phyloP scores from a whole-genome alignment of 192 early-diverging fungal species.

The Irineochytrium annulatum region DNA sequence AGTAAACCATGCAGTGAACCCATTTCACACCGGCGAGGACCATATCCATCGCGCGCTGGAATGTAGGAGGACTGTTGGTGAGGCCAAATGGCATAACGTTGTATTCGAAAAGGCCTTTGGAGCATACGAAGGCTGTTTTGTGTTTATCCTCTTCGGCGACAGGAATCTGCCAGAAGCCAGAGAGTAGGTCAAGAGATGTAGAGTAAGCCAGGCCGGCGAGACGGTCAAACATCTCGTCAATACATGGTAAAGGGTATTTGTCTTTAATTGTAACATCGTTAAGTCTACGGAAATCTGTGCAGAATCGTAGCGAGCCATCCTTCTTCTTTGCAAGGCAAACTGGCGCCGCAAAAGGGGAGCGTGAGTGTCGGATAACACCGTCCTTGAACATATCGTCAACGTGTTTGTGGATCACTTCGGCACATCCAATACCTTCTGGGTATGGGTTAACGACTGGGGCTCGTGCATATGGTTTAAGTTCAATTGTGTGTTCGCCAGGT shows the following conservation, averaged over 20 bases:
- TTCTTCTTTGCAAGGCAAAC: slow-evolving; percentile 43
- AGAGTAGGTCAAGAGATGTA: slow-evolving; percentile 41
- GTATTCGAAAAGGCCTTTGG: slow-evolving; percentile 33
- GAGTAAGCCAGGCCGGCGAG: slow-evolving; percentile 26
- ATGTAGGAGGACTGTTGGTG: slow-evolving; percentile 35
- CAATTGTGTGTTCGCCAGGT: background rate
- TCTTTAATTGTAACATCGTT: slow-evolving; percentile 43
- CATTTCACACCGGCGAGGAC: slow-evolving; percentile 23
- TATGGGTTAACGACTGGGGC: background rate
- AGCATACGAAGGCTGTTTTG: slow-evolving; percentile 21
- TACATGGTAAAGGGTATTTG: slow-evolving; percentile 46
- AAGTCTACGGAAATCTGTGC: slow-evolving; percentile 47
- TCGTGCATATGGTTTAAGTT: background rate
- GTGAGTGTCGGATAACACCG: slow-evolving; percentile 31
- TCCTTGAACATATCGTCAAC: slow-evolving; percentile 22
- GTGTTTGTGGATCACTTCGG: background rate
- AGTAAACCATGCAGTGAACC: slow-evolving; percentile 31
- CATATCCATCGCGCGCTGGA: slow-evolving; percentile 33
- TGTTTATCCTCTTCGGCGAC: slow-evolving; percentile 12
- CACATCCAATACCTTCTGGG: slow-evolving; percentile 7
- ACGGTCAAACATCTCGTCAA: slow-evolving; percentile 38
- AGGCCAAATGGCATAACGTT: slow-evolving; percentile 39
- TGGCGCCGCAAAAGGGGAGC: slow-evolving; percentile 39
- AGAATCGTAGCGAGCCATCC: slow-evolving; percentile 44
- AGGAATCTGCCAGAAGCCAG: slow-evolving; percentile 34